Evolutionary conservation across 768 basidiomycete species (phyloP).

Genomic region (Tubosaeta sp.): DNA sequence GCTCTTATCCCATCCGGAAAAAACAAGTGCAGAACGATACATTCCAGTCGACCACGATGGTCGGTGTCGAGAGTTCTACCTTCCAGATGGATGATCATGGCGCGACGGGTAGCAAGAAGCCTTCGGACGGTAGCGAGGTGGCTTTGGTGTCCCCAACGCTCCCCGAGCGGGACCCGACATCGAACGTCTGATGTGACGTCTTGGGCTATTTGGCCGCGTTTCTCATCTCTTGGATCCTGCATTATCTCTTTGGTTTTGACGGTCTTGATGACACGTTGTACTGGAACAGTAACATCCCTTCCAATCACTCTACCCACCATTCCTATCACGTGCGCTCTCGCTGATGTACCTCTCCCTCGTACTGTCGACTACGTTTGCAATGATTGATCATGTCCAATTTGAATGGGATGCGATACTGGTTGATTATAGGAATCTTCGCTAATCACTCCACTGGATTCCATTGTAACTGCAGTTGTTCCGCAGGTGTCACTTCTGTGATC

Average conservation of each 20-base stretch:
- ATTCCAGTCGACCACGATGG: neutral
- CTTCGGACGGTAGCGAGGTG: neutral
- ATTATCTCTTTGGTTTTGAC: neutral
- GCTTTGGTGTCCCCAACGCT: neutral
- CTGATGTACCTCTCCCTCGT: neutral
- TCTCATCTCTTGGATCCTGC: neutral
- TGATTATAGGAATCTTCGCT: too few species aligned
- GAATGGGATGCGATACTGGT: neutral
- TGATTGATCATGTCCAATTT: neutral
- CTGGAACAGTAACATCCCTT: neutral
- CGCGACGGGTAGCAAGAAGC: neutral
- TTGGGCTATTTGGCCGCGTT: neutral
- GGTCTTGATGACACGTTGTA: neutral
- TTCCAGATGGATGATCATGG: neutral
- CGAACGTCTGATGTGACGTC: neutral
- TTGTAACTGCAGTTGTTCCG: too few species aligned
- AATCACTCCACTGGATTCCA: too few species aligned
- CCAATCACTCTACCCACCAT: neutral
- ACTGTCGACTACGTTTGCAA: neutral
- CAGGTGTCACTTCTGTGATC: too few species aligned
- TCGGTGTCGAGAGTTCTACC: neutral
- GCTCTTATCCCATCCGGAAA: neutral
- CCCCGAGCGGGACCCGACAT: neutral
- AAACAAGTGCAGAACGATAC: neutral
- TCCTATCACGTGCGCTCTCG: neutral